Base-by-base conservation (phyloP, 2,329 filamentous ascomycete genomes). In the Zopfia rhizophila region DNA sequence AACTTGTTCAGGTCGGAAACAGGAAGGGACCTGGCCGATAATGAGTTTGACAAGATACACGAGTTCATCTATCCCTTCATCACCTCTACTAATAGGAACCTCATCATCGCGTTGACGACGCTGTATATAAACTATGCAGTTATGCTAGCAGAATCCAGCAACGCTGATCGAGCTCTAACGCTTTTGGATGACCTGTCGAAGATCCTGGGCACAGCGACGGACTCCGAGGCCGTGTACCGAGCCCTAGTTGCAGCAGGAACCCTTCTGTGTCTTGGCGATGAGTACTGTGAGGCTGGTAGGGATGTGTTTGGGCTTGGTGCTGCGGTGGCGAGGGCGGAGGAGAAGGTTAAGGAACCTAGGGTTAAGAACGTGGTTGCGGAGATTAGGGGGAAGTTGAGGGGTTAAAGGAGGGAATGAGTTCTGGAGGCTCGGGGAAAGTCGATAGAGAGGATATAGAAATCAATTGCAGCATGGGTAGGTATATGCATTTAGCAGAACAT, bases 111-210 rank as follows among this genome's bases (percentile, higher is more conserved):
- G 0, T 78, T 90, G 13, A 86, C 90, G 1, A 96, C 94, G 0
- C 79, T 90, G 0, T 86, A 88, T 48, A 87, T 97, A 66, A 97
- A 99, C 72, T 88, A 89, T 54, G 81, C 91, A 0, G 90, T 96
- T 1, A 80, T 92, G 8, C 81, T 90, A 37, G 72, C 55, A 54
- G 75, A 72, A 29, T 78, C 81, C 6, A 69, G 74, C 25, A 76
- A 78, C 70, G 65, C 77, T 37, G 67, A 79, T 70, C 68, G 72
- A 52, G 75, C 74, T 27, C 62, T 84, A 57, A 75, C 78, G 7
- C 73, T 91, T 4, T 66, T 90, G 2, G 78, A 84, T 21, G 79
- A 87, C 4, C 70, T 92, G 0, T 81, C 81, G 1, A 78, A 79
- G 44, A 80, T 93, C 1, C 72, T 96, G 1, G 74, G 77, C 5